phyloP scores from a whole-genome alignment of 1,284 basidiomycete species.

The Pholiota adiposa region DNA sequence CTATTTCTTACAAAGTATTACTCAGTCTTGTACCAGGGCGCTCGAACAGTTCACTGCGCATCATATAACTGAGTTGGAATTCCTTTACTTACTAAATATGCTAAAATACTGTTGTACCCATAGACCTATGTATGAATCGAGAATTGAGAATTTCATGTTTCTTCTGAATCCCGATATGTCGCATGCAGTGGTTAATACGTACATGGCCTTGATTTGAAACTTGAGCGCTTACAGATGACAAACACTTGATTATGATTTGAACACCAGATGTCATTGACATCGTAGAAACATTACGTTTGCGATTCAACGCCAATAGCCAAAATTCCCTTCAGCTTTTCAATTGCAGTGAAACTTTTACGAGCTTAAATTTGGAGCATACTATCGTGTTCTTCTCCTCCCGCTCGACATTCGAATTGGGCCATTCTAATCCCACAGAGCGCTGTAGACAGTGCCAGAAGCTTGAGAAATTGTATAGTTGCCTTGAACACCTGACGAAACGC shows the following conservation, averaged over 20 bases:
- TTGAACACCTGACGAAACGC: slow-evolving; percentile 16
- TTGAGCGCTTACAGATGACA: too few species aligned
- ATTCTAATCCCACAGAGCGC: not conserved
- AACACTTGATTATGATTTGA: too few species aligned
- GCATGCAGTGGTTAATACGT: not conserved
- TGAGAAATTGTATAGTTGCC: slow-evolving; percentile 10
- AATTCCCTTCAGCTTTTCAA: not conserved
- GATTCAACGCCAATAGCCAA: not conserved
- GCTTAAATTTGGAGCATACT: not conserved
- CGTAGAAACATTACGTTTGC: not conserved
- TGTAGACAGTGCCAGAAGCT: slow-evolving; percentile 3
- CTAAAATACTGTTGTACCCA: not conserved
- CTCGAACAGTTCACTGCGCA: not conserved
- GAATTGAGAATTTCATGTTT: not conserved
- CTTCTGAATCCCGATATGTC: not conserved
- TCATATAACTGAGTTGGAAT: not conserved
- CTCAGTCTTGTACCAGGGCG: too few species aligned
- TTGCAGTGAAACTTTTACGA: not conserved
- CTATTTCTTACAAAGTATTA: slow-evolving; percentile 1
- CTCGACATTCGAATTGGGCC: not conserved
- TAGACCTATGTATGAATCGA: not conserved
- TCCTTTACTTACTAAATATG: not conserved
- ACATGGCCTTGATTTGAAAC: not conserved
- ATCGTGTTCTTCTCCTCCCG: not conserved
- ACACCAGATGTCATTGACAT: not conserved